Conservation (phyloP, 1,284 basidiomycete species). For the Coniferiporia weirii region DNA sequence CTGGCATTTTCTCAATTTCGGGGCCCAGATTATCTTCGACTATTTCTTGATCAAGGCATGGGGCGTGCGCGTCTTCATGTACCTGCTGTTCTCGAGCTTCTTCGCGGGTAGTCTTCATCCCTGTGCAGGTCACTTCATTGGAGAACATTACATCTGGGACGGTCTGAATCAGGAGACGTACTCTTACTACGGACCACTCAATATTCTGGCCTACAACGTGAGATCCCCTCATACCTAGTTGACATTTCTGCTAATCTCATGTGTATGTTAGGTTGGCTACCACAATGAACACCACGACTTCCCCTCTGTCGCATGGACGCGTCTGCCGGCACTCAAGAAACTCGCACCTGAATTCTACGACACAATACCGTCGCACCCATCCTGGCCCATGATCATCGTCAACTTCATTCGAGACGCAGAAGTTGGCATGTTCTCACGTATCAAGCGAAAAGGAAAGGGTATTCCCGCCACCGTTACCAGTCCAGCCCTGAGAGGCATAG, state of each 20-base stretch:
- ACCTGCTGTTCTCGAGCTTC: constrained; percentile 86
- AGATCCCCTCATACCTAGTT: constrained; percentile 24
- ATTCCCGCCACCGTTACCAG: neutral
- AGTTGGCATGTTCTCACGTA: constrained; percentile 61
- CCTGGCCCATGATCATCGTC: constrained; percentile 92
- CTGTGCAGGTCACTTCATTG: constrained; percentile 95
- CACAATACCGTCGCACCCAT: constrained; percentile 78
- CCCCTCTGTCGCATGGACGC: constrained; percentile 93
- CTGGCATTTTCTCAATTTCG: constrained; percentile 84
- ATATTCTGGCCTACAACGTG: constrained; percentile 92
- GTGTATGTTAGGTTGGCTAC: constrained; percentile 75
- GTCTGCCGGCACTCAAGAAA: constrained; percentile 77
- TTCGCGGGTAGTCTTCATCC: constrained; percentile 96
- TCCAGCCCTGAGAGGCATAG: neutral
- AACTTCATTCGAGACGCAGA: constrained; percentile 90
- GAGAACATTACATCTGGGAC: constrained; percentile 94
- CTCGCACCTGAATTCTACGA: constrained; percentile 95
- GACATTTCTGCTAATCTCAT: neutral
- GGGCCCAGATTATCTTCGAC: constrained; percentile 71
- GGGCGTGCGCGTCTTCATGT: constrained; percentile 67
- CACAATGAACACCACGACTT: constrained; percentile 99
- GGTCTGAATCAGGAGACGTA: constrained; percentile 91
- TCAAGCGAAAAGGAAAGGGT: constrained; percentile 32
- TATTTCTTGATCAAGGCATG: constrained; percentile 56
- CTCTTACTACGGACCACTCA: constrained; percentile 92